A percentile compares a stretch with the other conserved stretches of the same genome.
These are phyloP conservation scores for Serendipita vermifera DNA, from an alignment of 768 basidiomycete genomes.

Conservation along the genomic window DNA sequence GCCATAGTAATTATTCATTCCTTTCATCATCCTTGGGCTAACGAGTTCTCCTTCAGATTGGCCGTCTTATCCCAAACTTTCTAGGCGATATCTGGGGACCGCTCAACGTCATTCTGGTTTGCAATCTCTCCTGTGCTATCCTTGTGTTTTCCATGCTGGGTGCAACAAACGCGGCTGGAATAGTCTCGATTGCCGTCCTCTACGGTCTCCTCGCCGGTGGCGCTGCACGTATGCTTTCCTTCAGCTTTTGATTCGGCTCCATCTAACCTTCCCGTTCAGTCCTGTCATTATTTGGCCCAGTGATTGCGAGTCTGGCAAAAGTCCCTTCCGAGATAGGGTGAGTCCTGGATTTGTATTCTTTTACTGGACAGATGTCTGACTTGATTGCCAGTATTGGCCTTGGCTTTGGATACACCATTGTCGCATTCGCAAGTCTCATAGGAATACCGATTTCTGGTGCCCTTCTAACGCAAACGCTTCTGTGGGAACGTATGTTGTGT, in stretches of 20 bases:
- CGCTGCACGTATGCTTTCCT: background rate
- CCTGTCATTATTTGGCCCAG: background rate
- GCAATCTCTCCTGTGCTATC: background rate
- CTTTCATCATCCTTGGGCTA: background rate
- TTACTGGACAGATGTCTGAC: background rate
- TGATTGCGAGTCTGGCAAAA: background rate
- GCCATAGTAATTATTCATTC: background rate
- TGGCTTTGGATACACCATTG: conserved; percentile 32
- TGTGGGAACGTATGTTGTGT: no score
- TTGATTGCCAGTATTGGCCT: conserved; percentile 32
- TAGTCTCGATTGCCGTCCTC: background rate
- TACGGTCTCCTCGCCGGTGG: no score
- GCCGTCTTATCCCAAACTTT: background rate
- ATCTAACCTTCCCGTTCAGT: background rate
- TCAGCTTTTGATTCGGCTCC: background rate
- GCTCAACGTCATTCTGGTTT: background rate
- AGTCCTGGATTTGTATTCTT: background rate
- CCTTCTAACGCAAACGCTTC: background rate
- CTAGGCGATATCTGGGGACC: background rate
- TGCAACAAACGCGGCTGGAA: background rate
- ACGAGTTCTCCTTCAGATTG: background rate
- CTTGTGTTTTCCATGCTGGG: background rate
- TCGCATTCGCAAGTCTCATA: conserved; percentile 34
- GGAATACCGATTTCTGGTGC: conserved; percentile 41
- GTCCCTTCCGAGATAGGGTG: background rate